These are phyloP conservation scores for Trichoderma atroviride DNA, from an alignment of 2,329 filamentous ascomycete genomes.

Conservation along the genomic window DNA sequence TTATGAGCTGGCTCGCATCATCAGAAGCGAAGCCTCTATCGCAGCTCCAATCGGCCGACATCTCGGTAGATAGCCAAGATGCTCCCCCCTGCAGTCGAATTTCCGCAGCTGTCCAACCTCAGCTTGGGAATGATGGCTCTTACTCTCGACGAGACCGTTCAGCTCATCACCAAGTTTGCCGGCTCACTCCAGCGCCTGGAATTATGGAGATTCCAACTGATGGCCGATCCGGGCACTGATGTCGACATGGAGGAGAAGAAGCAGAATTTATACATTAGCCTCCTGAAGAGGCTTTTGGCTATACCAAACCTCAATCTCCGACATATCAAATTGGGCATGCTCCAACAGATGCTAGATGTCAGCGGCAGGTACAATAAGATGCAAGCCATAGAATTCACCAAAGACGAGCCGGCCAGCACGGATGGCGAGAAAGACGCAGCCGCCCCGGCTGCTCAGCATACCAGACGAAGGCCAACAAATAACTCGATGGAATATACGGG, in stretches of 20 bases:
- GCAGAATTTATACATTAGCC: conserved; percentile 43
- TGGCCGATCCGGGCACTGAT: neutral
- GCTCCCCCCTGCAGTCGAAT: conserved; percentile 37
- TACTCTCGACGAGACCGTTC: conserved; percentile 37
- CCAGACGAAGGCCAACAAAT: neutral
- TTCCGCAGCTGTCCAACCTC: conserved; percentile 42
- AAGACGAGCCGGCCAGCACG: neutral
- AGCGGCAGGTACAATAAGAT: too few relatives aligned
- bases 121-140: conserved; percentile 48
- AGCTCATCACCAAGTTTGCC: conserved; percentile 46
- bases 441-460: too few relatives aligned
- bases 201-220: conserved; percentile 48
- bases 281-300: conserved; percentile 42
- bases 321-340: conserved; percentile 17
- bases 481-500: conserved; percentile 37
- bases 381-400: neutral
- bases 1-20: conserved; percentile 28
- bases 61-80: too few relatives aligned
- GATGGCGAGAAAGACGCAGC: neutral
- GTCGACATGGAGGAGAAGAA: conserved; percentile 26
- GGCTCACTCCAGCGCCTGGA: conserved; percentile 48
- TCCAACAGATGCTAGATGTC: neutral
- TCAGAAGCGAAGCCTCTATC: neutral
- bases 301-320: conserved; percentile 39
- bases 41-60: neutral